A percentile compares a stretch with the other conserved stretches of the same genome.
phyloP scores from a whole-genome alignment of 768 basidiomycete species.

The Polyporus arcularius region DNA sequence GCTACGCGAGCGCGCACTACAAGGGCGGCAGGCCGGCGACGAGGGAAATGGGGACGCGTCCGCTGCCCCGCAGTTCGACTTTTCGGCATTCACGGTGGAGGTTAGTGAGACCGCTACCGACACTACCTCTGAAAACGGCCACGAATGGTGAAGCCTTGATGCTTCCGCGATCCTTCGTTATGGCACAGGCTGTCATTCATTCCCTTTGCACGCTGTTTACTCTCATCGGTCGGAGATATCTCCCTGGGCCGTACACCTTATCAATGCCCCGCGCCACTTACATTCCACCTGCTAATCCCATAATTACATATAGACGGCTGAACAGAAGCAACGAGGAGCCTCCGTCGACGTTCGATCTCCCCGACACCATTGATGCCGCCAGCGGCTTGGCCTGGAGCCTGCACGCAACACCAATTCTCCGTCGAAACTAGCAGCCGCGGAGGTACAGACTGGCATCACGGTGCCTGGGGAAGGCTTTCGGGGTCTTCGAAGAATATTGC shows the following conservation, averaged over 20 bases:
- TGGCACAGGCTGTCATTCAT: too few species aligned
- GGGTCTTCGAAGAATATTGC: too few species aligned
- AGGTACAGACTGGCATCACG: background rate
- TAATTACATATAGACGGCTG: background rate
- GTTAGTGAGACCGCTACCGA: conserved; percentile 4
- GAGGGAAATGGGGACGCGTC: background rate
- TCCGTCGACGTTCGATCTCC: conserved; percentile 3
- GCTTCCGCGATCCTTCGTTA: background rate
- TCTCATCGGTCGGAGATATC: too few species aligned
- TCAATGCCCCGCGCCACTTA: background rate
- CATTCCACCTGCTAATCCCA: conserved; percentile 2
- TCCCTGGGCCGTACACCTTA: too few species aligned
- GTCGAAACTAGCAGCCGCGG: background rate
- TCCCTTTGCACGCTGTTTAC: too few species aligned
- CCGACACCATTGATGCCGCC: background rate
- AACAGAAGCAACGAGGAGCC: background rate
- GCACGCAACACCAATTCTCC: background rate
- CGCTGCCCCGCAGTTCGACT: background rate
- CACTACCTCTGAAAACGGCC: too few species aligned
- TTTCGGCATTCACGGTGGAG: conserved; percentile 12
- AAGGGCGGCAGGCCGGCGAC: background rate
- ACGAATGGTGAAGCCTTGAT: background rate
- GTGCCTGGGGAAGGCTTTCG: too few species aligned
- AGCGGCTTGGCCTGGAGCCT: background rate
- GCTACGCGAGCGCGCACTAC: conserved; percentile 26